Conservation (phyloP, 1,284 basidiomycete species). For the Cutaneotrichosporon dermatis region DNA sequence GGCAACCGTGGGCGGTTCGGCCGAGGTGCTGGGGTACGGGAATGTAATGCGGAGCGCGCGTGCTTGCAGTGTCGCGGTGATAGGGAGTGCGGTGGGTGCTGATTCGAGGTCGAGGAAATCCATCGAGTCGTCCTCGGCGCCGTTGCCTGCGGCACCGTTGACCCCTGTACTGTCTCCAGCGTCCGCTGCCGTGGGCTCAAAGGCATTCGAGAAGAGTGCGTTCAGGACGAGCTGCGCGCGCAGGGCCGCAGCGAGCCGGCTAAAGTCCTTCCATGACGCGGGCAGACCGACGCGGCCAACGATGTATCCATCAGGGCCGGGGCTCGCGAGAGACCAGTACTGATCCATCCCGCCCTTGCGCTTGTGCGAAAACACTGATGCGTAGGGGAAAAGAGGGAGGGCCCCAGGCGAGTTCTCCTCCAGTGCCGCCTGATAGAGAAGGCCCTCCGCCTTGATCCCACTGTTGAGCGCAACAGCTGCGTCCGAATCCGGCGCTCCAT, state of each 20-base stretch:
- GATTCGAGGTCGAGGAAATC: conserved; percentile 10
- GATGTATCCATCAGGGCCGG: conserved; percentile 38
- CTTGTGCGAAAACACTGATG: conserved; percentile 26
- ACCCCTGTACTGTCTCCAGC: neutral
- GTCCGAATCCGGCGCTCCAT: conserved; percentile 4
- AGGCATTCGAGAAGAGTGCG: conserved; percentile 19
- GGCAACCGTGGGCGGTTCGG: neutral
- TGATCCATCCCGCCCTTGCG: conserved; percentile 19
- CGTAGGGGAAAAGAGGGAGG: conserved; percentile 29
- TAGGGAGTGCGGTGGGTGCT: conserved; percentile 11
- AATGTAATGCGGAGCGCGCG: conserved; percentile 5
- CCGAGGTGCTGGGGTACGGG: neutral
- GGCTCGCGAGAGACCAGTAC: conserved; percentile 34
- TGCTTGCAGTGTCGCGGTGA: conserved; percentile 12
- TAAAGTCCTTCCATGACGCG: conserved; percentile 11
- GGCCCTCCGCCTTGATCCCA: conserved; percentile 29
- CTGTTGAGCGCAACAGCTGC: conserved; percentile 6
- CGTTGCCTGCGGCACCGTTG: conserved; percentile 2
- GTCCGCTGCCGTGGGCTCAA: neutral
- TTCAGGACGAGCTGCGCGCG: conserved; percentile 33
- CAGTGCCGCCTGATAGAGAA: conserved; percentile 21
- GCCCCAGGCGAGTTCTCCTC: neutral
- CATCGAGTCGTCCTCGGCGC: conserved; percentile 3
- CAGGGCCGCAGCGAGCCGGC: conserved; percentile 19
- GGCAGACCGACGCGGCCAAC: conserved; percentile 33